These are phyloP conservation scores for Curvularia lunata DNA, from an alignment of 2,329 filamentous ascomycete genomes.

Conservation along the genomic window DNA sequence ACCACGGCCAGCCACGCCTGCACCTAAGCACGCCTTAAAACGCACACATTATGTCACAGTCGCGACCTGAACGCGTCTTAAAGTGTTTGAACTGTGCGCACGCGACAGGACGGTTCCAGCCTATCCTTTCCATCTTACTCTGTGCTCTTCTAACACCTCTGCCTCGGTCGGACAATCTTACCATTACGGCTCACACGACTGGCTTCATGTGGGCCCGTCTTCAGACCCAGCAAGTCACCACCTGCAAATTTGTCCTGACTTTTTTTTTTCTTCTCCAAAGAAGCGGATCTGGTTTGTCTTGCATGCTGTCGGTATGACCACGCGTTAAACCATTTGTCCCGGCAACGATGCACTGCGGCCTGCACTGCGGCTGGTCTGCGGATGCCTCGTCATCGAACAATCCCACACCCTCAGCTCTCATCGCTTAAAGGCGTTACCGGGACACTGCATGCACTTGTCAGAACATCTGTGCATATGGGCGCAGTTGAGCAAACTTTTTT, in stretches of 20 bases:
- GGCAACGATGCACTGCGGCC: slow-evolving; percentile 21
- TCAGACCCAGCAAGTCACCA: slow-evolving; percentile 21
- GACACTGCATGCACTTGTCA: slow-evolving; percentile 35
- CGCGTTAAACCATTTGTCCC: slow-evolving; percentile 25
- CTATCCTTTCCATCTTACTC: slow-evolving; percentile 36
- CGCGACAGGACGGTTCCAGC: slow-evolving; percentile 32
- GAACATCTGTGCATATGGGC: slow-evolving; percentile 34
- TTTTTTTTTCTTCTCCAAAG: slow-evolving; percentile 34
- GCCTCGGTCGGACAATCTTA: slow-evolving; percentile 16
- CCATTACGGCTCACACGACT: slow-evolving; percentile 24
- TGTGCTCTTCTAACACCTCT: slow-evolving; percentile 25
- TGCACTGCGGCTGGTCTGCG: slow-evolving; percentile 22
- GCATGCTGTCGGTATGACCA: slow-evolving; percentile 27
- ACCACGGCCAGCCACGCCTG: slow-evolving; percentile 31
- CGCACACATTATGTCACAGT: slow-evolving; percentile 36
- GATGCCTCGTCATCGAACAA: slow-evolving; percentile 25
- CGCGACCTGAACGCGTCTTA: slow-evolving; percentile 43
- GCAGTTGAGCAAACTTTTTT: slow-evolving; percentile 38
- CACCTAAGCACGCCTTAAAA: slow-evolving; percentile 29
- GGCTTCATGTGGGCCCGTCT: slow-evolving; percentile 29
- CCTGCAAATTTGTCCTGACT: slow-evolving; percentile 32
- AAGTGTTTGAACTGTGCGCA: slow-evolving; percentile 37
- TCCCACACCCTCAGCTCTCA: slow-evolving; percentile 22
- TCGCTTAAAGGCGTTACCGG: slow-evolving; percentile 36
- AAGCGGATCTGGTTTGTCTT: slow-evolving; percentile 21